Percentiles rank a stretch among this genome's conserved stretches.
phyloP scores from a whole-genome alignment of 2,329 filamentous ascomycete genomes.

The Clonostachys byssicola region DNA sequence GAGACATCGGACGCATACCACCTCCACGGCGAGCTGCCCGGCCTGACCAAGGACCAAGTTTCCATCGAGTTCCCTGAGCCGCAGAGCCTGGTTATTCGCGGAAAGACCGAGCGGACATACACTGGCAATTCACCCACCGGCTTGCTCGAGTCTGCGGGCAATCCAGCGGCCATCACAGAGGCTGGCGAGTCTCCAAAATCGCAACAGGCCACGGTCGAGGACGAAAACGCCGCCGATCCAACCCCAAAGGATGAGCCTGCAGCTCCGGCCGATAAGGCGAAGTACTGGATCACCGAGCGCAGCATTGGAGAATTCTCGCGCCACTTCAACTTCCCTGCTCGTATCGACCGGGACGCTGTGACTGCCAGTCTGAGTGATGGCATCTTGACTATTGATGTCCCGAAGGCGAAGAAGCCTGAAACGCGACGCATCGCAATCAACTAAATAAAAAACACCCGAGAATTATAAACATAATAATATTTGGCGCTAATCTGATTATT shows the following conservation, averaged over 20 bases:
- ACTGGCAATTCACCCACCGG: slow-evolving; percentile 44
- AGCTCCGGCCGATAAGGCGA: slow-evolving; percentile 38
- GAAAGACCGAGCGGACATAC: slow-evolving; percentile 62
- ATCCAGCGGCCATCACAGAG: slow-evolving; percentile 30
- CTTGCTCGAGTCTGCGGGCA: slow-evolving; percentile 31
- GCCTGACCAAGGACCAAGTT: slow-evolving; percentile 69
- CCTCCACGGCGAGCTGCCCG: slow-evolving; percentile 76
- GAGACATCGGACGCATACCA: slow-evolving; percentile 67
- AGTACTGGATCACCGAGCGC: slow-evolving; percentile 41
- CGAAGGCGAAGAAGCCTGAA: slow-evolving; percentile 49
- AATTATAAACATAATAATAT: too few relatives aligned
- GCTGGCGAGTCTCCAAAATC: slow-evolving; percentile 19
- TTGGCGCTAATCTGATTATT: too few relatives aligned
- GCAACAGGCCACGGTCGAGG: slow-evolving; percentile 54
- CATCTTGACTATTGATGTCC: background rate
- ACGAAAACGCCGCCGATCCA: background rate
- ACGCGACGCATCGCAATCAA: slow-evolving; percentile 49
- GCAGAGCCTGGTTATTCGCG: slow-evolving; percentile 68
- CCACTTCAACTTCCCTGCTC: background rate
- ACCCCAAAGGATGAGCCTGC: slow-evolving; percentile 39
- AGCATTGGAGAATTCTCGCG: background rate
- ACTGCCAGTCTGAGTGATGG: background rate
- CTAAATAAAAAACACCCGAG: slow-evolving; percentile 22
- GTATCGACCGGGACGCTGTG: background rate
- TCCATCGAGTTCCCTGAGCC: slow-evolving; percentile 75